Percentiles rank a stretch among this genome's conserved stretches.
Evolutionary conservation across 192 early-diverging fungal genomes (phyloP).

Genomic region (Coemansia erecta): DNA sequence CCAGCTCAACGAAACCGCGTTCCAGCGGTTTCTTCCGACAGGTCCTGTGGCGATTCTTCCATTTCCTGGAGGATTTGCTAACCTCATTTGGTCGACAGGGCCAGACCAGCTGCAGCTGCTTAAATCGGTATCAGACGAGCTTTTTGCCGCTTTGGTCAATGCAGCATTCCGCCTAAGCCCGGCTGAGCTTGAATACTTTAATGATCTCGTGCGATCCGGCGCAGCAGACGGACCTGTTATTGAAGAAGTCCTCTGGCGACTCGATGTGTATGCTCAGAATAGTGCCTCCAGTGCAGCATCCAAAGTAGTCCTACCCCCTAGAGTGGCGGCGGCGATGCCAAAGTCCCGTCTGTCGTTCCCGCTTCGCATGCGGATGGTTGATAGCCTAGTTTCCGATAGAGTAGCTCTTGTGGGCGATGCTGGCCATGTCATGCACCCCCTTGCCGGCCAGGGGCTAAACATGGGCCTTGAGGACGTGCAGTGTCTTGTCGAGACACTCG

Average conservation of each 20-base stretch:
- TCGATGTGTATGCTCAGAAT: conserved; percentile 35
- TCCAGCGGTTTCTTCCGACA: conserved; percentile 92
- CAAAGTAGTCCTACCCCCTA: conserved; percentile 54
- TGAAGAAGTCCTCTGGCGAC: conserved; percentile 71
- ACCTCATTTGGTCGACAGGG: conserved; percentile 89
- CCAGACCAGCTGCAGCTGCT: conserved; percentile 63
- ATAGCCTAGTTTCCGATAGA: conserved; percentile 70
- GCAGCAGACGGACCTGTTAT: conserved; percentile 45
- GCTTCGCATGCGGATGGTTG: conserved; percentile 76
- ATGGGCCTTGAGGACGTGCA: conserved; percentile 86
- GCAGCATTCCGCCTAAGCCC: conserved; percentile 72
- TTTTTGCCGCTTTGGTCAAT: conserved; percentile 74
- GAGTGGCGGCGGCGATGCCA: conserved; percentile 61
- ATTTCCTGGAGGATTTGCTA: conserved; percentile 53
- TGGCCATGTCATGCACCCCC: conserved; percentile 92
- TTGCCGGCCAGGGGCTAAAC: conserved; percentile 96
- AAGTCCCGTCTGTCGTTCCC: conserved; percentile 80
- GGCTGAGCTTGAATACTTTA: conserved; percentile 74
- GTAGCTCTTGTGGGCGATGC: conserved; percentile 93
- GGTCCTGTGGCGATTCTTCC: conserved; percentile 94
- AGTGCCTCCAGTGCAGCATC: not conserved
- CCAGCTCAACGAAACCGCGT: conserved; percentile 68
- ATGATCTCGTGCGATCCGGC: conserved; percentile 53
- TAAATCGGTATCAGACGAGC: conserved; percentile 57
- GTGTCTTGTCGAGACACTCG: conserved; percentile 62